Base-by-base conservation (phyloP, 129 eudicot genomes). In the Lonicera japonica region DNA sequence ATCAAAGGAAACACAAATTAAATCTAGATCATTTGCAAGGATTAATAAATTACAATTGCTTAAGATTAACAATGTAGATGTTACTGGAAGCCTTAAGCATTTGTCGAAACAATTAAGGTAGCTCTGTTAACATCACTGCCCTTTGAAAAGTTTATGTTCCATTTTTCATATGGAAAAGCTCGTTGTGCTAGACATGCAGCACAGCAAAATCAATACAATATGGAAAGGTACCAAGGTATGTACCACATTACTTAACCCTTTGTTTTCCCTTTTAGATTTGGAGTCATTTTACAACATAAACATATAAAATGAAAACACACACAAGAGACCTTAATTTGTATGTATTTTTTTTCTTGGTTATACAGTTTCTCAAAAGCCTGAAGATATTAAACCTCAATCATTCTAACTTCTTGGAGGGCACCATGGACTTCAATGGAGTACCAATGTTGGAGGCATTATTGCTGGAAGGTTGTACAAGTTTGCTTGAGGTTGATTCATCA, bases 151-250 rank as follows among this genome's bases (percentile, higher is more conserved):
- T 60, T 65, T 80, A 56, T 76, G 82, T 1, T 18, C 60, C 0
- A 45, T 29, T 11, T 80, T 76, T 52, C 52, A n/a, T n/a, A n/a
- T n/a, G n/a, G n/a, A n/a, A n/a, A n/a, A n/a, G n/a, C n/a, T n/a
- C n/a, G n/a, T n/a, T 47, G 61, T 57, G 23, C 79, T 76, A 52
- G 68, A 80, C 54, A 57, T 80, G 70, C 63, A 64, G 14, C 46
- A 62, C 24, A 72, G 73, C 61, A 21, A 23, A 24, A 72, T 76
- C 16, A 46, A 16, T 23, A 60, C 48, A 16, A 18, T 25, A 11
- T 61, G 72, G 71, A 48, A 52, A 8, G 58, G 58, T 15, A 46
- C 22, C 21, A 63, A 48, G 75, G 77, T 71, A 77, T 18, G 25
- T 6, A 18, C 9, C 59, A 39, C 21, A 18, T n/a, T 36, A 18